Conservation (phyloP, 176 grass and related monocot species). For the Hordeum marinum region DNA sequence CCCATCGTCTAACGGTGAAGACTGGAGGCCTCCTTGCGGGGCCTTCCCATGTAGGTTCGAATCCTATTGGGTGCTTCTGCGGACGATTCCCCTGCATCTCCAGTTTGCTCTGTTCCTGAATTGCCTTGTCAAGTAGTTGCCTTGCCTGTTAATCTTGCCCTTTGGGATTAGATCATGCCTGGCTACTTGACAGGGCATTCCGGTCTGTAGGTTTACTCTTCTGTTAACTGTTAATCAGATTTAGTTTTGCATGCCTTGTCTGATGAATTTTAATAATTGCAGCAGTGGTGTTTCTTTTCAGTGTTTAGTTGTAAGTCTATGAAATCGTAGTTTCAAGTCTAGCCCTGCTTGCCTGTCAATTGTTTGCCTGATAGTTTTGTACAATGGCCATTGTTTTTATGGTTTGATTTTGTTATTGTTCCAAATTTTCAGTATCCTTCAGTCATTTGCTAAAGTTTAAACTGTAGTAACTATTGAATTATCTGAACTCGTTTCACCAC, state of each 20-base stretch:
- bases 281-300: neutral
- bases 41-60: constrained; percentile 52
- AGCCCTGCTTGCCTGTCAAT: neutral
- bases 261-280: neutral
- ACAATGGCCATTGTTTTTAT: neutral
- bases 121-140: neutral
- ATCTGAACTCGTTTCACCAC: neutral
- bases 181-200: neutral
- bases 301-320: no score
- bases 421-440: no score
- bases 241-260: neutral
- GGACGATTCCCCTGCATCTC: neutral
- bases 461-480: neutral
- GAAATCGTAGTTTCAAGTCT: no score
- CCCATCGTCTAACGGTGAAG: constrained; percentile 53
- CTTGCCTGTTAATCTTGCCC: neutral
- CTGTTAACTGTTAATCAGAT: neutral
- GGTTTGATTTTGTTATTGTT: neutral
- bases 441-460: neutral
- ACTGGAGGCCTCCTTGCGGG: neutral
- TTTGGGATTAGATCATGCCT: neutral
- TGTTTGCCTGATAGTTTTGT: neutral
- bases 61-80: constrained; percentile 50
- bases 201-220: neutral
- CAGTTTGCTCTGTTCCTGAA: neutral